Percentiles rank a stretch among this genome's conserved stretches.
phyloP scores from a whole-genome alignment of 768 basidiomycete species.

The Tylopilus felleus region DNA sequence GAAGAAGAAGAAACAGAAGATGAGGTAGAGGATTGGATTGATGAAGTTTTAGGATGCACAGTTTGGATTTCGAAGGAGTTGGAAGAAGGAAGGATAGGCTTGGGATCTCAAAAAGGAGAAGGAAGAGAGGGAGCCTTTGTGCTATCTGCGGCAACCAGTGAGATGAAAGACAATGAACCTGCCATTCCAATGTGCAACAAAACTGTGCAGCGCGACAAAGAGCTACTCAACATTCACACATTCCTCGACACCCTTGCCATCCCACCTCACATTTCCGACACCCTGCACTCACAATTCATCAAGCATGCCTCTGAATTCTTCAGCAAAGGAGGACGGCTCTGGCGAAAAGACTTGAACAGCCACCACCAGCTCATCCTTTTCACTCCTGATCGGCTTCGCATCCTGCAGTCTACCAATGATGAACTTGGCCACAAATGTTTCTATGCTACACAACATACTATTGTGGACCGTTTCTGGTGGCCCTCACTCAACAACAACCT shows the following conservation, averaged over 20 bases:
- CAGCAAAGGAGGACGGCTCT: no score
- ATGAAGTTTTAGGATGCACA: not conserved
- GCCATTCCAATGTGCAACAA: not conserved
- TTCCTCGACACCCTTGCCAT: not conserved
- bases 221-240: not conserved
- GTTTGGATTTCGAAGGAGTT: not conserved
- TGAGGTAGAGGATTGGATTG: not conserved
- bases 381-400: not conserved
- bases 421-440: not conserved
- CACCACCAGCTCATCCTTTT: not conserved
- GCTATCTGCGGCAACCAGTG: not conserved
- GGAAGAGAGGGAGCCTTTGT: not conserved
- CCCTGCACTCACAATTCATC: not conserved
- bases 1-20: not conserved
- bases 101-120: not conserved
- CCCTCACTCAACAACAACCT: no score
- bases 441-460: not conserved
- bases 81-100: not conserved
- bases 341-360: not conserved
- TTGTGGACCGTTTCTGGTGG: not conserved
- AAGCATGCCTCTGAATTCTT: not conserved
- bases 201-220: not conserved
- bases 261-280: not conserved
- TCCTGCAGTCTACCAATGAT: not conserved
- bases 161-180: not conserved